phyloP scores from a whole-genome alignment of 352 stramenopile species.

The Pythium periplocum region DNA sequence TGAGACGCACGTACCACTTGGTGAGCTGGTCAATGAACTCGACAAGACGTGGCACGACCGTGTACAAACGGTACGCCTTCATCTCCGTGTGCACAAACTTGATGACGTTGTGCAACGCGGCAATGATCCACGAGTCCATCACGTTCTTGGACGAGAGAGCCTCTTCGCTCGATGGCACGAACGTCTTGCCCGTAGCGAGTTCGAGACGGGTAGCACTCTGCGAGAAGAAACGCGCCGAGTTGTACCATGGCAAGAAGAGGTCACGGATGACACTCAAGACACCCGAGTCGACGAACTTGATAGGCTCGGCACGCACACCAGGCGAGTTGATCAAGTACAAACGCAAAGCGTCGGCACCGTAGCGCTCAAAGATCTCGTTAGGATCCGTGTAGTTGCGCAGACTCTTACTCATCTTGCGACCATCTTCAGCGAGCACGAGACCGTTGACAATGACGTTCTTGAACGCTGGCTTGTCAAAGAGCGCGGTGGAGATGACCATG shows the following conservation, averaged over 20 bases:
- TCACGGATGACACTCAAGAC: slow-evolving; percentile 98
- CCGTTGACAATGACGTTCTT: slow-evolving; percentile 99
- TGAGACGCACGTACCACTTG: slow-evolving; percentile 99
- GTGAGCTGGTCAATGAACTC: slow-evolving; percentile 98
- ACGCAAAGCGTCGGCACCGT: slow-evolving; percentile 97
- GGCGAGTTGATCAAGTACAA: slow-evolving; percentile 99
- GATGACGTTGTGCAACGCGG: slow-evolving; percentile 95
- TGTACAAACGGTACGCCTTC: slow-evolving; percentile 98
- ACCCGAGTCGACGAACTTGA: slow-evolving; percentile 96
- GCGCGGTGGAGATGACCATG: slow-evolving; percentile 98
- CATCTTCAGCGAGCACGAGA: slow-evolving; percentile 97
- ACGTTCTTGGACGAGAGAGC: slow-evolving; percentile 93
- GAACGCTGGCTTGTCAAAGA: slow-evolving; percentile 99
- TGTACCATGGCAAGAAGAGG: slow-evolving; percentile 99
- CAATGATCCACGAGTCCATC: slow-evolving; percentile 99
- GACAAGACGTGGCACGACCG: slow-evolving; percentile 97
- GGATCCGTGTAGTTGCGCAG: slow-evolving; percentile 99
- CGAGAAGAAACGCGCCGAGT: slow-evolving; percentile 98
- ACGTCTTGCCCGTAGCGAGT: slow-evolving; percentile 69
- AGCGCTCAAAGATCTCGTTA: slow-evolving; percentile 92
- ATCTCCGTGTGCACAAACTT: slow-evolving; percentile 98
- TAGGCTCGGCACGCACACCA: slow-evolving; percentile 97
- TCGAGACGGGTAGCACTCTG: slow-evolving; percentile 96
- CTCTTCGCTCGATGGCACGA: slow-evolving; percentile 87
- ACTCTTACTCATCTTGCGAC: slow-evolving; percentile 99